phyloP scores from a whole-genome alignment of 345 rosid genomes.

The Raphanus sativus region DNA sequence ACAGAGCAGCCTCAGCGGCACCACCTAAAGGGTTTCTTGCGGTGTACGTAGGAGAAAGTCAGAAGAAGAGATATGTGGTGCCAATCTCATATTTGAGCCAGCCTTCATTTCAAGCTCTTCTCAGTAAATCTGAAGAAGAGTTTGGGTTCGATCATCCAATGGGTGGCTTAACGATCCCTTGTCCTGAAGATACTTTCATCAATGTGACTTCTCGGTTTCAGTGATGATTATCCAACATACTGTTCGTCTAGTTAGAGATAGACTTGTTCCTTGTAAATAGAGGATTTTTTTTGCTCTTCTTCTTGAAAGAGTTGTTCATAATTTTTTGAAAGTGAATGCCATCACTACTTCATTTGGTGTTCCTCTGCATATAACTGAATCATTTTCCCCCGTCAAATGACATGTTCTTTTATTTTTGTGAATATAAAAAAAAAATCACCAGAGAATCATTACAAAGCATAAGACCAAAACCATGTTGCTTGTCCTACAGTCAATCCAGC shows the following conservation, averaged over 20 bases:
- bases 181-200: constrained; percentile 49
- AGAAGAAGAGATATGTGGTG: constrained; percentile 49
- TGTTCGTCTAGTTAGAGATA: background rate
- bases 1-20: background rate
- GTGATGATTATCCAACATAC: constrained; percentile 11
- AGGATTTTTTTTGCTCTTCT: background rate
- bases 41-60: constrained; percentile 44
- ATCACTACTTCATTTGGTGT: background rate
- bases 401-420: background rate
- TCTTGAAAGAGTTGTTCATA: constrained; percentile 12
- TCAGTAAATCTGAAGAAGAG: constrained; percentile 53
- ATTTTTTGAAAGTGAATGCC: background rate
- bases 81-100: constrained; percentile 47
- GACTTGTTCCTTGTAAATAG: constrained; percentile 17
- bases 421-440: background rate
- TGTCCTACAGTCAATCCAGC: background rate
- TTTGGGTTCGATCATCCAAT: constrained; percentile 51
- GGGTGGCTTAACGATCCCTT: constrained; percentile 55
- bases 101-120: constrained; percentile 46
- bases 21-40: constrained; percentile 48
- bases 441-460: background rate
- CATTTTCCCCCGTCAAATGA: background rate
- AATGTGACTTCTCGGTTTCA: constrained; percentile 37
- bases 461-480: background rate
- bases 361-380: background rate